Conservation (phyloP, 2,329 filamentous ascomycete species). For the Claviceps capensis region DNA sequence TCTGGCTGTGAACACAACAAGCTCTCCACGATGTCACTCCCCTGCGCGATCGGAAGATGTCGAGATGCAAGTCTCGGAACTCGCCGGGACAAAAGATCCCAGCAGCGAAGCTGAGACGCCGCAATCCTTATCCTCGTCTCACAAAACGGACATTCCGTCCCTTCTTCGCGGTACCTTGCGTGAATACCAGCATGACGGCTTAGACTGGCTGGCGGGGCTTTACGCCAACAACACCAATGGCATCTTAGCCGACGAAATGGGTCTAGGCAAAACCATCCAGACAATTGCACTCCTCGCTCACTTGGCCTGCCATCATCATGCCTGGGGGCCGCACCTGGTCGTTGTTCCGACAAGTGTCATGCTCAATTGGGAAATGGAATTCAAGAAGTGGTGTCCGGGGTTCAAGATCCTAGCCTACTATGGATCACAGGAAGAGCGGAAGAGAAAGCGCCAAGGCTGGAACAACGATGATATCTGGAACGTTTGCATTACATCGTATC, state of each 20-base stretch:
- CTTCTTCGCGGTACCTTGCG: slow-evolving; percentile 77
- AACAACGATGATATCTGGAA: slow-evolving; percentile 90
- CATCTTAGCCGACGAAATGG: slow-evolving; percentile 97
- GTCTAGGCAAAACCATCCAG: slow-evolving; percentile 94
- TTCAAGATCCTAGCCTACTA: slow-evolving; percentile 99
- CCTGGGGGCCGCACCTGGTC: slow-evolving; percentile 93
- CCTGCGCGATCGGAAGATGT: slow-evolving; percentile 36
- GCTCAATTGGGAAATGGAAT: slow-evolving; percentile 99
- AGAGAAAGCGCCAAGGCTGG: slow-evolving; percentile 84
- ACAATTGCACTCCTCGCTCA: slow-evolving; percentile 91
- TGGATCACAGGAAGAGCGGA: slow-evolving; percentile 82
- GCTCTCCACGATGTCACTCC: slow-evolving; percentile 32
- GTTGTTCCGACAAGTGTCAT: slow-evolving; percentile 97
- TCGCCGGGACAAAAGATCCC: slow-evolving; percentile 16
- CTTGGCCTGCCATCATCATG: slow-evolving; percentile 73
- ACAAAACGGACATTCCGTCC: slow-evolving; percentile 64
- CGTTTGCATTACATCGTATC: slow-evolving; percentile 94
- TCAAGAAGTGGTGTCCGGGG: slow-evolving; percentile 96
- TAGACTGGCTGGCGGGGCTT: slow-evolving; percentile 90
- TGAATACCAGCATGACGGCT: slow-evolving; percentile 92
- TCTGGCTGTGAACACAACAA: slow-evolving; percentile 27
- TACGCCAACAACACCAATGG: slow-evolving; percentile 91
- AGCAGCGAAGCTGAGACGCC: slow-evolving; percentile 22
- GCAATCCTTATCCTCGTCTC: slow-evolving; percentile 15
- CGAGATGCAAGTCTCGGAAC: slow-evolving; percentile 27